Percentiles rank a stretch among this genome's conserved stretches.
phyloP scores from a whole-genome alignment of 1,284 basidiomycete species.

The Ustilago vetiveriae region DNA sequence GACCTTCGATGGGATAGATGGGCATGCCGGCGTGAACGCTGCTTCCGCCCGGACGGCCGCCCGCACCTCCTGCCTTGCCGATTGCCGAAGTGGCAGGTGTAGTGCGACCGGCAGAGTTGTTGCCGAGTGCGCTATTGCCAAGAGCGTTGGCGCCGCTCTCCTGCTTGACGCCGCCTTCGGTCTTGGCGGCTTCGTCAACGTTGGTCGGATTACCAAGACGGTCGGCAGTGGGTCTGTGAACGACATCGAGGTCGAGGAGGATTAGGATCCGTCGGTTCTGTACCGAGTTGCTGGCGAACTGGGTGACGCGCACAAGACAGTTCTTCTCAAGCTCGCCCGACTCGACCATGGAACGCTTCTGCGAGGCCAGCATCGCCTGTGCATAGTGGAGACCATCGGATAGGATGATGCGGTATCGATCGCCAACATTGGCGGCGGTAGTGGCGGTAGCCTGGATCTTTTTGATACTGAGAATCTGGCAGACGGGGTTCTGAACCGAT shows the following conservation, averaged over 20 bases:
- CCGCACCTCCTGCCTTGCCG: constrained; percentile 21
- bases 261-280: constrained; percentile 84
- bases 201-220: constrained; percentile 59
- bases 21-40: constrained; percentile 63
- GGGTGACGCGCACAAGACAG: constrained; percentile 78
- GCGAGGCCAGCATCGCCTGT: constrained; percentile 89
- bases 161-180: constrained; percentile 37
- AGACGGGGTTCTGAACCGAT: constrained; percentile 55
- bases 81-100: constrained; percentile 41
- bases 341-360: constrained; percentile 81
- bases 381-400: constrained; percentile 64
- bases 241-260: constrained; percentile 76
- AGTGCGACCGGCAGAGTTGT: constrained; percentile 42
- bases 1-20: constrained; percentile 88
- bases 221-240: constrained; percentile 37
- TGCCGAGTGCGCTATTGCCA: constrained; percentile 32
- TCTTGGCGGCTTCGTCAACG: constrained; percentile 45
- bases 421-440: constrained; percentile 50
- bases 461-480: constrained; percentile 65
- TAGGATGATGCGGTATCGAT: constrained; percentile 65
- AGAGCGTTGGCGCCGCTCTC: constrained; percentile 24
- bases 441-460: constrained; percentile 57
- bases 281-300: constrained; percentile 84
- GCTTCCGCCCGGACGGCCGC: constrained; percentile 44
- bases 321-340: constrained; percentile 78